Percentiles rank a stretch among this genome's conserved stretches.
These are phyloP conservation scores for Leucoagaricus sp. DNA, from an alignment of 1,284 basidiomycete species.

Conservation along the genomic window DNA sequence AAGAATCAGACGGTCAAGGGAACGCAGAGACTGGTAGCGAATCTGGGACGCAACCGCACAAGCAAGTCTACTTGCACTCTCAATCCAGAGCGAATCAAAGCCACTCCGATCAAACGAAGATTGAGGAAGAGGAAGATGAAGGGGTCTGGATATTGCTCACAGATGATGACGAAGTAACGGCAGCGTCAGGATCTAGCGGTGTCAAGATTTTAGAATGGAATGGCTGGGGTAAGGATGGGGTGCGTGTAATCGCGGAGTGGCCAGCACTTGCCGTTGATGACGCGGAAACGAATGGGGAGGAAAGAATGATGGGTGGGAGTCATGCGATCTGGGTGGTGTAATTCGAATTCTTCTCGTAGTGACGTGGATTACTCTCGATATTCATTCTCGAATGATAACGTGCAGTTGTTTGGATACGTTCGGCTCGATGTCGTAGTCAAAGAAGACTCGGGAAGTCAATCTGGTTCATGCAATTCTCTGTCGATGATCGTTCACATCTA, in stretches of 20 bases:
- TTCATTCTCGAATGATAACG: too few relatives aligned
- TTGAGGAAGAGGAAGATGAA: constrained; percentile 17
- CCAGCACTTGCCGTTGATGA: constrained; percentile 26
- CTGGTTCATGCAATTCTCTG: too few relatives aligned
- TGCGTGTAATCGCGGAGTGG: constrained; percentile 42
- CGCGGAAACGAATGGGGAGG: too few relatives aligned
- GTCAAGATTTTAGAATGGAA: constrained; percentile 49
- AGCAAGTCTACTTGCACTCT: background rate
- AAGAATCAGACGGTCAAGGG: background rate
- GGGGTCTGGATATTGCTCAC: constrained; percentile 37
- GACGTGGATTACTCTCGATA: too few relatives aligned
- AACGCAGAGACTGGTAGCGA: too few relatives aligned
- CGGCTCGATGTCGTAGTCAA: too few relatives aligned
- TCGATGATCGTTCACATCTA: too few relatives aligned
- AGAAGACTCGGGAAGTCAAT: too few relatives aligned
- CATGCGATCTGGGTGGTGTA: too few relatives aligned
- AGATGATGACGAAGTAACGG: constrained; percentile 42
- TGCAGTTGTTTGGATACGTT: too few relatives aligned
- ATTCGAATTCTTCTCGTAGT: too few relatives aligned
- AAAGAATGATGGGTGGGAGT: constrained; percentile 33
- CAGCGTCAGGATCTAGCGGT: constrained; percentile 23
- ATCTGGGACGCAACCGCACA: background rate
- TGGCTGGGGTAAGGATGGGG: constrained; percentile 39
- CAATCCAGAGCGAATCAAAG: background rate
- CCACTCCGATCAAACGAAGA: background rate